Conservation (phyloP, 1,284 basidiomycete genomes). For the Apiotrichum laibachii region DNA sequence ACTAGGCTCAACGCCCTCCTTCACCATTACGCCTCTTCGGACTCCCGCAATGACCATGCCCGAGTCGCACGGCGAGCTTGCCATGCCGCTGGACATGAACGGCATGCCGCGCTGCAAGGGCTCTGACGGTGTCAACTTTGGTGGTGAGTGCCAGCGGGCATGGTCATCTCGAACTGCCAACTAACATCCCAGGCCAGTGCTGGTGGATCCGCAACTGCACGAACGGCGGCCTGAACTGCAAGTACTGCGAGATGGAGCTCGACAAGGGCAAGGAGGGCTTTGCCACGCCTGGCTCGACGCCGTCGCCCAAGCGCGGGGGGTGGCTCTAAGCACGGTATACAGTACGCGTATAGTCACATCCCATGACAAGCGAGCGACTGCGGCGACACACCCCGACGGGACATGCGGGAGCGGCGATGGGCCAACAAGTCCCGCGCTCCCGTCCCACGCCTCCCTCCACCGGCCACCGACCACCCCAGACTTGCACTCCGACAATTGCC, state of each 20-base stretch:
- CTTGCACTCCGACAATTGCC: too few species aligned
- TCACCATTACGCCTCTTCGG: not conserved
- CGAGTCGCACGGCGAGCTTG: not conserved
- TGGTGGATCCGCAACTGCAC: conserved; percentile 4
- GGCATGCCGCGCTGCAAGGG: conserved; percentile 4
- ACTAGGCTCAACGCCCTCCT: too few species aligned
- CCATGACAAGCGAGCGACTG: too few species aligned
- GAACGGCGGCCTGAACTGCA: not conserved
- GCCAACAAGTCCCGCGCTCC: too few species aligned
- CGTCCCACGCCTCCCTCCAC: too few species aligned
- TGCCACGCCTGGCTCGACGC: not conserved
- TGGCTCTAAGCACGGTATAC: not conserved
- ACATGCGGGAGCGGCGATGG: too few species aligned
- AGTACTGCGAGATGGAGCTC: conserved; percentile 3
- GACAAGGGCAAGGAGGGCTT: not conserved
- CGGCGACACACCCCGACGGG: too few species aligned
- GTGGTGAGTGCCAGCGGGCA: not conserved
- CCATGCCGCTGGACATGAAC: conserved; percentile 7
- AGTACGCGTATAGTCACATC: too few species aligned
- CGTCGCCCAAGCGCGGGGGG: conserved; percentile 1
- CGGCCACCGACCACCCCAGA: too few species aligned
- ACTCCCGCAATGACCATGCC: not conserved
- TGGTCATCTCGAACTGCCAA: not conserved
- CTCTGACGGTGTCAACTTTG: conserved; percentile 1
- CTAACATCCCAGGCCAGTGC: not conserved